A percentile compares a stretch with the other conserved stretches of the same genome.
Evolutionary conservation across 306 rosid species (phyloP).

Genomic region (Corylus heterophylla): DNA sequence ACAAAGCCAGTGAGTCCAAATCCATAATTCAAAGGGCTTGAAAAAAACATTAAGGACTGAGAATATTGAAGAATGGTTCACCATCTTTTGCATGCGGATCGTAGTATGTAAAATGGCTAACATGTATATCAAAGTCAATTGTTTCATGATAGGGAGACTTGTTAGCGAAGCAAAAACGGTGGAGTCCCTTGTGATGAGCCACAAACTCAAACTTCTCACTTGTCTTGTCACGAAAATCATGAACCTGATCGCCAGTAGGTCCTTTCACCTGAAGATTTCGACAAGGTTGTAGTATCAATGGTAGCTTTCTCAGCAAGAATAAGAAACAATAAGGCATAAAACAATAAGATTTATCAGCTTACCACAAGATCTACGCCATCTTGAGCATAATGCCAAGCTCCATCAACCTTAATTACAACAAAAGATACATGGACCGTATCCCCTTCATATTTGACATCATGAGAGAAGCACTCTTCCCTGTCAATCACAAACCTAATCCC

Average conservation of each 20-base stretch:
- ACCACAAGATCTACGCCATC: slow-evolving; percentile 64
- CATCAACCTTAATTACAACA: slow-evolving; percentile 56
- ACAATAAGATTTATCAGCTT: slow-evolving; percentile 7
- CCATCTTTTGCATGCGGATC: slow-evolving; percentile 69
- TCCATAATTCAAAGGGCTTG: slow-evolving; percentile 1
- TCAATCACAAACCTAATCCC: slow-evolving; percentile 78
- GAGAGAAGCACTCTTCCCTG: slow-evolving; percentile 64
- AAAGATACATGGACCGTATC: slow-evolving; percentile 67
- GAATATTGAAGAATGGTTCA: slow-evolving; percentile 16
- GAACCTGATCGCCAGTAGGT: slow-evolving; percentile 53
- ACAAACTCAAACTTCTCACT: slow-evolving; percentile 70
- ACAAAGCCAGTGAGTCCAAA: slow-evolving; percentile 19
- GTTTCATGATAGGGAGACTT: slow-evolving; percentile 84
- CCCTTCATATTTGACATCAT: slow-evolving; percentile 48
- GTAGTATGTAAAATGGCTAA: slow-evolving; percentile 47
- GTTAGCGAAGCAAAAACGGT: slow-evolving; percentile 80
- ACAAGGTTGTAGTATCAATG: neutral
- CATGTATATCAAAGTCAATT: slow-evolving; percentile 71
- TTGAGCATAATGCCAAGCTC: slow-evolving; percentile 50
- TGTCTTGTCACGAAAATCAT: slow-evolving; percentile 53
- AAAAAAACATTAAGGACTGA: neutral
- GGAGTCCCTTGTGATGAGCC: slow-evolving; percentile 43
- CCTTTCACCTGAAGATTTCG: slow-evolving; percentile 52
- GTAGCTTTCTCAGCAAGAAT: neutral
- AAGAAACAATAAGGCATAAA: neutral